phyloP scores from a whole-genome alignment of 2,329 filamentous ascomycete genomes.

The Anisogramma anomala region DNA sequence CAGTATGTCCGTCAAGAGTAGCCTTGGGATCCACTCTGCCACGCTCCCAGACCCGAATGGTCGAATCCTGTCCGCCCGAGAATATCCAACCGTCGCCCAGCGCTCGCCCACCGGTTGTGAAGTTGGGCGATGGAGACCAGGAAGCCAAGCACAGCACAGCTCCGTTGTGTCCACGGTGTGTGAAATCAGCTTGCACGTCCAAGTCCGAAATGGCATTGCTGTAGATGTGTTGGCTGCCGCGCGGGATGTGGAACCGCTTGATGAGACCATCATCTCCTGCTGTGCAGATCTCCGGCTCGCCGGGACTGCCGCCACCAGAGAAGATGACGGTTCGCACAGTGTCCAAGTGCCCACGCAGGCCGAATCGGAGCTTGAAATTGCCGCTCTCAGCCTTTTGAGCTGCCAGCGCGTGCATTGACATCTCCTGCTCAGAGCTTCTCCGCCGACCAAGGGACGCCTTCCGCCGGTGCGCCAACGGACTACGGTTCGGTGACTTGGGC shows the following conservation, averaged over 20 bases:
- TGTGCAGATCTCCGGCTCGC: slow-evolving; percentile 93
- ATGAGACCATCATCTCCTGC: slow-evolving; percentile 91
- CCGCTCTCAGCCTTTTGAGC: slow-evolving; percentile 57
- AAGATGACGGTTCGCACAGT: slow-evolving; percentile 93
- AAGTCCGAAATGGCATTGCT: slow-evolving; percentile 57
- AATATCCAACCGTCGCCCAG: slow-evolving; percentile 97
- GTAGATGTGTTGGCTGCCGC: slow-evolving; percentile 46
- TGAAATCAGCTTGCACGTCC: slow-evolving; percentile 88
- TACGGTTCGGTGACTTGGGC: slow-evolving; percentile 68
- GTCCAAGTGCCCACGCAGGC: slow-evolving; percentile 82
- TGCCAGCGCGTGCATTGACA: slow-evolving; percentile 35
- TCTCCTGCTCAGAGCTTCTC: slow-evolving; percentile 56
- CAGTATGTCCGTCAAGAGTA: slow-evolving; percentile 84
- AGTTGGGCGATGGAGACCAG: slow-evolving; percentile 77
- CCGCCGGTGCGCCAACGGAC: slow-evolving; percentile 58
- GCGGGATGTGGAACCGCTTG: slow-evolving; percentile 92
- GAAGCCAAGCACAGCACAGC: slow-evolving; percentile 78
- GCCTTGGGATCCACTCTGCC: slow-evolving; percentile 91
- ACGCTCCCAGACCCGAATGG: slow-evolving; percentile 88
- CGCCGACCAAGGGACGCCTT: slow-evolving; percentile 69
- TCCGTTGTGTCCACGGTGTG: slow-evolving; percentile 86
- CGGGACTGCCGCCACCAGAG: slow-evolving; percentile 87
- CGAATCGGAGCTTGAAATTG: slow-evolving; percentile 87
- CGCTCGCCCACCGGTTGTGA: slow-evolving; percentile 77
- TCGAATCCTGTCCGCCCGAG: slow-evolving; percentile 88